Evolutionary conservation across 208 protist species (phyloP).

Genomic region (Strigomonas culicis): DNA sequence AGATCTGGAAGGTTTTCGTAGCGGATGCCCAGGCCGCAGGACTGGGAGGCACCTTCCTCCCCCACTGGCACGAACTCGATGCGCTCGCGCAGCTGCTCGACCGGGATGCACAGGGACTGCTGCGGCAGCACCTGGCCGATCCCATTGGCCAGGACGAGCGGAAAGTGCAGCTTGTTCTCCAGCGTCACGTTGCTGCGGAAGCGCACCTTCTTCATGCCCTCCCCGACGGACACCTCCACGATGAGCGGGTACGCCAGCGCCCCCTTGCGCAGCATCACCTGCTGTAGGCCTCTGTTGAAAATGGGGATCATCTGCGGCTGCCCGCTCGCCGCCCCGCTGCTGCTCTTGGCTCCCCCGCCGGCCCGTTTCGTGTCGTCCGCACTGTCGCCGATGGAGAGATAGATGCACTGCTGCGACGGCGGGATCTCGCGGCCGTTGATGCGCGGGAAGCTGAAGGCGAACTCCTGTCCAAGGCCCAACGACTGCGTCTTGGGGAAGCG

Average conservation of each 20-base stretch:
- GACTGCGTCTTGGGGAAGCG: slow-evolving; percentile 10
- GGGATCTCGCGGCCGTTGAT: slow-evolving; percentile 52
- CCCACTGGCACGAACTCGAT: slow-evolving; percentile 27
- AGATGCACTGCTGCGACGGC: slow-evolving; percentile 41
- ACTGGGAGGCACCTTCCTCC: slow-evolving; percentile 1
- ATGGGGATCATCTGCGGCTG: slow-evolving; percentile 12
- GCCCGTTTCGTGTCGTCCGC: neutral
- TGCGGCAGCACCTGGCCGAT: slow-evolving; percentile 22
- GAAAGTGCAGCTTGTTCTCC: slow-evolving; percentile 38
- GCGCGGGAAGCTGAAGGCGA: slow-evolving; percentile 64
- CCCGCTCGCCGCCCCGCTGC: neutral
- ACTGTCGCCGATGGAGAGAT: slow-evolving; percentile 19
- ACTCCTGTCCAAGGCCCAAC: slow-evolving; percentile 22
- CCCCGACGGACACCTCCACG: slow-evolving; percentile 24
- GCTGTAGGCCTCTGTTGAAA: slow-evolving; percentile 9
- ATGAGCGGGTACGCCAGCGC: slow-evolving; percentile 19
- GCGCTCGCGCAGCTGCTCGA: slow-evolving; percentile 22
- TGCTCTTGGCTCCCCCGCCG: neutral
- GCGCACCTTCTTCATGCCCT: slow-evolving; percentile 28
- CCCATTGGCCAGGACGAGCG: slow-evolving; percentile 21
- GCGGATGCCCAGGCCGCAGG: slow-evolving; percentile 41
- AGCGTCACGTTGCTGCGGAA: slow-evolving; percentile 52
- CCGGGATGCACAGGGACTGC: slow-evolving; percentile 12
- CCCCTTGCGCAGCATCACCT: slow-evolving; percentile 12
- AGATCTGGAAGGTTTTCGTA: slow-evolving; percentile 58